A percentile compares a stretch with the other conserved stretches of the same genome.
Evolutionary conservation across 208 protist species (phyloP).

Genomic region (Leishmania aethiopica): DNA sequence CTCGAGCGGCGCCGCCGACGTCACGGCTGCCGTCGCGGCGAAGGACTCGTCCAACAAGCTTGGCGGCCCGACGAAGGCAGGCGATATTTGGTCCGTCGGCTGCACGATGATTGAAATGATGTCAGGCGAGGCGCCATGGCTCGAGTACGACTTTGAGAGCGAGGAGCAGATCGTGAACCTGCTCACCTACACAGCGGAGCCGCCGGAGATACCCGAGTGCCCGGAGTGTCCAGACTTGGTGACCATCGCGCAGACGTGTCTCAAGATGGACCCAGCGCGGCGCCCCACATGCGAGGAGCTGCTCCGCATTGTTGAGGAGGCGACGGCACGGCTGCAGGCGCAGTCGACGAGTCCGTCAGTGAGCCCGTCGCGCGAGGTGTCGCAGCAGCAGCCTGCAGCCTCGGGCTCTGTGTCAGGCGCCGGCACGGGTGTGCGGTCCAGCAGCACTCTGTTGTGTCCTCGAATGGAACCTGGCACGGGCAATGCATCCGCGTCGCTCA

Average conservation of each 20-base stretch:
- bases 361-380: constrained; percentile 34
- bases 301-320: constrained; percentile 61
- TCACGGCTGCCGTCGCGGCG: neutral
- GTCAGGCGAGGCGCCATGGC: constrained; percentile 83
- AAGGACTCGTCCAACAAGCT: constrained; percentile 1
- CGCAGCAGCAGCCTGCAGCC: constrained; percentile 4
- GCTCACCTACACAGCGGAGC: constrained; percentile 76
- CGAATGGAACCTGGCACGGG: neutral
- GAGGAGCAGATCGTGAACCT: constrained; percentile 90
- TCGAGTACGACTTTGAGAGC: constrained; percentile 90
- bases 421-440: neutral
- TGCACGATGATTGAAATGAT: constrained; percentile 93
- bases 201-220: constrained; percentile 82
- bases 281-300: constrained; percentile 82
- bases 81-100: constrained; percentile 92
- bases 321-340: constrained; percentile 43
- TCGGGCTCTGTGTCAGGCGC: neutral
- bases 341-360: constrained; percentile 32
- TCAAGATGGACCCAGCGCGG: constrained; percentile 50
- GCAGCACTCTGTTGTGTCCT: neutral
- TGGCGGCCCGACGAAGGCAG: constrained; percentile 70
- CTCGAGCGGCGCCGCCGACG: constrained; percentile 5
- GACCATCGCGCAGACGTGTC: constrained; percentile 57
- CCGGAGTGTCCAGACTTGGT: constrained; percentile 74
- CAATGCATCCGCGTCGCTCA: neutral